Conservation (phyloP, 345 rosid species). For the Lumnitzera racemosa region DNA sequence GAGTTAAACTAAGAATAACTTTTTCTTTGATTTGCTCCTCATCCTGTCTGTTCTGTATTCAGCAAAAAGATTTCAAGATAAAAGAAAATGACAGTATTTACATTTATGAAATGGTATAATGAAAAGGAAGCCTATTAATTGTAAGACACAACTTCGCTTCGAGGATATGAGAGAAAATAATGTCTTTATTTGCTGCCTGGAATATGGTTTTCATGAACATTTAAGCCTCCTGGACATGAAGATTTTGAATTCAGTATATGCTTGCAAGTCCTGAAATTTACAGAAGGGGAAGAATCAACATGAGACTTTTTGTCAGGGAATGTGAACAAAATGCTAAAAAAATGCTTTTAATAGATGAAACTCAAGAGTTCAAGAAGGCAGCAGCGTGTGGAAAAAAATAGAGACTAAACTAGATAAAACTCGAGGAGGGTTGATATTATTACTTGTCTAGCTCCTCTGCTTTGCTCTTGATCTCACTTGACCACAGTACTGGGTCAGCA, state of each 20-base stretch:
- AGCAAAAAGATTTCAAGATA: neutral
- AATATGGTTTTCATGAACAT: neutral
- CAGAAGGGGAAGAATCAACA: slow-evolving; percentile 1
- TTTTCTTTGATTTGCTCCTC: neutral
- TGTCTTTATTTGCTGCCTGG: neutral
- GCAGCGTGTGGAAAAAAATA: neutral
- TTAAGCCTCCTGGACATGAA: slow-evolving; percentile 6
- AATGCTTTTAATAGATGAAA: neutral
- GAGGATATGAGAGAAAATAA: neutral
- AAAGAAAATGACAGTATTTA: slow-evolving; percentile 1
- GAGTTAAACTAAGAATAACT: neutral
- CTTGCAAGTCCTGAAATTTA: slow-evolving; percentile 34
- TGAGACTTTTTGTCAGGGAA: neutral
- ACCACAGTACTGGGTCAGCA: slow-evolving; percentile 36
- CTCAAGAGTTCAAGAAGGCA: neutral
- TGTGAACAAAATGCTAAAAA: no score
- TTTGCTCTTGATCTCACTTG: slow-evolving; percentile 37
- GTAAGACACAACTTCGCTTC: neutral
- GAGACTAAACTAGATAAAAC: neutral
- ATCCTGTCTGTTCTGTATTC: neutral
- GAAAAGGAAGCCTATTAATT: neutral
- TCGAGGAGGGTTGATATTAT: slow-evolving; percentile 1
- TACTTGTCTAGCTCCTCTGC: slow-evolving; percentile 40
- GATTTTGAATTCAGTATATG: slow-evolving; percentile 16
- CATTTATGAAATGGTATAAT: slow-evolving; percentile 1